phyloP scores from a whole-genome alignment of 805 yeast genomes.

The Kluyveromyces siamensis region DNA sequence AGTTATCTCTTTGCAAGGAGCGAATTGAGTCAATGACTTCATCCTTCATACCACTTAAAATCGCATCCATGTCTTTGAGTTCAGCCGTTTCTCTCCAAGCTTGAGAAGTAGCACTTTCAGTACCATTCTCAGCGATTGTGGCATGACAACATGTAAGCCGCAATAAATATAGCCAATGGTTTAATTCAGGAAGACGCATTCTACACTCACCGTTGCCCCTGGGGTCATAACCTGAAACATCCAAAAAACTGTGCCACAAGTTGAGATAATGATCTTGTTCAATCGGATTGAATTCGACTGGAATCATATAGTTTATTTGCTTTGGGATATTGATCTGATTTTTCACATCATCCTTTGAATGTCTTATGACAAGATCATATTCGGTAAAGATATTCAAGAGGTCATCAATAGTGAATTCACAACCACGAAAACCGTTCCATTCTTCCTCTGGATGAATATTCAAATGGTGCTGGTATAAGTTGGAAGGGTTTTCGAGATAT shows the following conservation, averaged over 20 bases:
- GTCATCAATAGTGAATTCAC: constrained; percentile 28
- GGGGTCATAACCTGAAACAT: constrained; percentile 42
- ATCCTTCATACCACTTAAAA: constrained; percentile 54
- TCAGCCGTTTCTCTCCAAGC: constrained; percentile 6
- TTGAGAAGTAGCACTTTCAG: constrained; percentile 8
- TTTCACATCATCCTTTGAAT: constrained; percentile 76
- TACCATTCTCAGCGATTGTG: constrained; percentile 19
- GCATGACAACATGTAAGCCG: constrained; percentile 85
- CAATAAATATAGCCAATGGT: constrained; percentile 58
- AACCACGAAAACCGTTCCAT: constrained; percentile 12
- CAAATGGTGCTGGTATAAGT: background rate
- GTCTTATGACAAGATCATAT: constrained; percentile 51
- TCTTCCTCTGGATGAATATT: background rate
- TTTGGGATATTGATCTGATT: constrained; percentile 71
- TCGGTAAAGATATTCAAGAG: constrained; percentile 44
- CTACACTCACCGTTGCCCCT: constrained; percentile 43
- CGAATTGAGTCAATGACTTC: constrained; percentile 43
- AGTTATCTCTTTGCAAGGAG: constrained; percentile 40
- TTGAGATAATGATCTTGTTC: constrained; percentile 79
- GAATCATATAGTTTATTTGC: constrained; percentile 60
- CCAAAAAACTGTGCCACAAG: constrained; percentile 48
- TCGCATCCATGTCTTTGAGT: constrained; percentile 42
- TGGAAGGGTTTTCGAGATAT: background rate
- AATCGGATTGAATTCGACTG: constrained; percentile 69
- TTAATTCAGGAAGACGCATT: constrained; percentile 46